Percentiles rank a stretch among this genome's conserved stretches.
These are phyloP conservation scores for Furcasterigmium sp. DNA, from an alignment of 2,329 filamentous ascomycete species.

Conservation along the genomic window DNA sequence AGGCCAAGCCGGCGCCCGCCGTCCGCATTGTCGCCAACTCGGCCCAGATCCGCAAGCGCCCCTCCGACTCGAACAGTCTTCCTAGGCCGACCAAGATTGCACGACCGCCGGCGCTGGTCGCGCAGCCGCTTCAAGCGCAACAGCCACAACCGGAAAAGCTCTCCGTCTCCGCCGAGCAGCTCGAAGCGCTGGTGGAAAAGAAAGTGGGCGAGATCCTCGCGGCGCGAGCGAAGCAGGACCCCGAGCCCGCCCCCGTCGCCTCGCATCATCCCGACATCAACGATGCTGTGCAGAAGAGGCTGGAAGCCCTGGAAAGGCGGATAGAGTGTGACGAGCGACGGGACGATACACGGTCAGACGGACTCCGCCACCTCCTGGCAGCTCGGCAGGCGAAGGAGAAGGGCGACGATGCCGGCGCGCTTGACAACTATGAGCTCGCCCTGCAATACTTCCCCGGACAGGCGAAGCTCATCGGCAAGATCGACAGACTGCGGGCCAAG, in stretches of 20 bases:
- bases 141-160: constrained; percentile 17
- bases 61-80: constrained; percentile 31
- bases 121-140: constrained; percentile 8
- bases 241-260: constrained; percentile 23
- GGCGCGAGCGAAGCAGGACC: constrained; percentile 52
- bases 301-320: constrained; percentile 82
- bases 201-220: constrained; percentile 88
- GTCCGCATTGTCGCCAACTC: constrained; percentile 26
- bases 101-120: constrained; percentile 21
- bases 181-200: constrained; percentile 87
- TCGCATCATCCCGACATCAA: constrained; percentile 50
- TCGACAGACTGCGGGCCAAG: constrained; percentile 54
- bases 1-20: constrained; percentile 25
- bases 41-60: constrained; percentile 35
- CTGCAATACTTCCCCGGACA: constrained; percentile 83
- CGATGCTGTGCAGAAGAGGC: constrained; percentile 71
- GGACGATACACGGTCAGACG: constrained; percentile 74
- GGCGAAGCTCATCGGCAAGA: constrained; percentile 68
- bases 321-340: constrained; percentile 59
- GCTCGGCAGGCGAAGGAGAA: constrained; percentile 84
- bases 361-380: constrained; percentile 80
- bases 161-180: constrained; percentile 64
- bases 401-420: constrained; percentile 70
- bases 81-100: constrained; percentile 44
- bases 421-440: constrained; percentile 83